Evolutionary conservation across 2,329 filamentous ascomycete species (phyloP), one percentile per base, ranked within the genome.

Genomic region (Ascochyta viciae-villosae): DNA sequence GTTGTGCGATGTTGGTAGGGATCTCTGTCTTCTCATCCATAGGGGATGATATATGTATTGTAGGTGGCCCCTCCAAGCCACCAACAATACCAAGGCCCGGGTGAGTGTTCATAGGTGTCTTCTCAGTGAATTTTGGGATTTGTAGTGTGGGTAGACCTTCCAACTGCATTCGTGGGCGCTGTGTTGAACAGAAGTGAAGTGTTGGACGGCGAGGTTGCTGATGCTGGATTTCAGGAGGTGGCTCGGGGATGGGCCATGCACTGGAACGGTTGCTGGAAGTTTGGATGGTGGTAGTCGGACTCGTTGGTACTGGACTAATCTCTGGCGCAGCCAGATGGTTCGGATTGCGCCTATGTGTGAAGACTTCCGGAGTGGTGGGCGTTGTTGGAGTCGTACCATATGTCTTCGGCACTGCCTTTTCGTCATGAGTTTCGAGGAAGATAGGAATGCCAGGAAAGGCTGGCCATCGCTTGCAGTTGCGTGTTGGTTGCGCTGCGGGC

Each of bases 371-470:
- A 1, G 62, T 68, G 0, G 64, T 66, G 0, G 63, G 60, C 3
- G 66, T 67, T 0, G 66, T 68, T 0, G 65, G 63, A 1, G 65
- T 71, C 0, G 66, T 65, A 0, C 63, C 60, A 16, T 70, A 68
- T 1, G 64, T n/a, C n/a, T n/a, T n/a, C n/a, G n/a, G n/a, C n/a
- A n/a, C n/a, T n/a, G n/a, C n/a, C n/a, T n/a, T n/a, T n/a, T 55
- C 58, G 27, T 70, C 62, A 4, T 50, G 44, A 0, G 64, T 60
- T 10, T 70, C 68, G 4, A 70, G 63, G n/a, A 63, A 70, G 2
- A 70, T 70, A 0, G 68, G 68, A 15, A 71, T 68, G 5, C 60
- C 61, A 1, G 67, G 62, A n/a, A 60, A 69, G 0, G 55, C 6
- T 5, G 68, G 61, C 67, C 64, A 68, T 12, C 54, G 50, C 37